These are phyloP conservation scores for Ceriops tagal DNA, from an alignment of 345 rosid genomes.

Conservation along the genomic window DNA sequence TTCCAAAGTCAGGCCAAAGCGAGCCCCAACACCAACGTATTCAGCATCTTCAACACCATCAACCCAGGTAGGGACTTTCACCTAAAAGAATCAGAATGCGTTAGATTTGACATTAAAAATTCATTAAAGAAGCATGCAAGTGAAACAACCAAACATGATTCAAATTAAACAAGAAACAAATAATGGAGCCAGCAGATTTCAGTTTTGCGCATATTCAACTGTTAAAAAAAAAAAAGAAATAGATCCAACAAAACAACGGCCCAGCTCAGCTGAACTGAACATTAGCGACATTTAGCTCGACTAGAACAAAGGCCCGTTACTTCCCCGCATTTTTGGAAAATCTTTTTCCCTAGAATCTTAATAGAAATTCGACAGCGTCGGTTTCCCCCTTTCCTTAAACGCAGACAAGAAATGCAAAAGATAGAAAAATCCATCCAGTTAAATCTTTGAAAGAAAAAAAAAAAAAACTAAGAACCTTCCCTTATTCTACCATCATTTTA, in stretches of 20 bases:
- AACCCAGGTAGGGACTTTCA: slow-evolving; percentile 81
- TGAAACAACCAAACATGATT: background rate
- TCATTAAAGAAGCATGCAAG: background rate
- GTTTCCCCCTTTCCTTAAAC: background rate
- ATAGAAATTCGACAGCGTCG: too few species aligned
- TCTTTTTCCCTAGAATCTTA: too few species aligned
- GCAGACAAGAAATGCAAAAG: background rate
- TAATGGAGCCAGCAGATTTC: background rate
- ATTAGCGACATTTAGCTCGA: too few species aligned
- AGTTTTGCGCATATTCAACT: background rate
- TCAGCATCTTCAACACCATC: slow-evolving; percentile 50
- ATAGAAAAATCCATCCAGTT: background rate
- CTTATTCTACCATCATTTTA: background rate
- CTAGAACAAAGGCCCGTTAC: too few species aligned
- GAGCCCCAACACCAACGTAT: slow-evolving; percentile 92
- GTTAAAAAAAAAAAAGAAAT: too few species aligned
- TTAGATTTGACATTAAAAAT: background rate
- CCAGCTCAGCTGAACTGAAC: too few species aligned
- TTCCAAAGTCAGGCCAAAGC: slow-evolving; percentile 80
- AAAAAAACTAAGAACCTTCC: background rate
- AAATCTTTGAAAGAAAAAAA: too few species aligned
- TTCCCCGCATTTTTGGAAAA: background rate
- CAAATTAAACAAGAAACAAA: background rate
- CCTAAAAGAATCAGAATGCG: slow-evolving; percentile 34
- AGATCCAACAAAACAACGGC: too few species aligned